Conservation (phyloP, 805 yeast genomes). For the Monosporozyma aerobia region DNA sequence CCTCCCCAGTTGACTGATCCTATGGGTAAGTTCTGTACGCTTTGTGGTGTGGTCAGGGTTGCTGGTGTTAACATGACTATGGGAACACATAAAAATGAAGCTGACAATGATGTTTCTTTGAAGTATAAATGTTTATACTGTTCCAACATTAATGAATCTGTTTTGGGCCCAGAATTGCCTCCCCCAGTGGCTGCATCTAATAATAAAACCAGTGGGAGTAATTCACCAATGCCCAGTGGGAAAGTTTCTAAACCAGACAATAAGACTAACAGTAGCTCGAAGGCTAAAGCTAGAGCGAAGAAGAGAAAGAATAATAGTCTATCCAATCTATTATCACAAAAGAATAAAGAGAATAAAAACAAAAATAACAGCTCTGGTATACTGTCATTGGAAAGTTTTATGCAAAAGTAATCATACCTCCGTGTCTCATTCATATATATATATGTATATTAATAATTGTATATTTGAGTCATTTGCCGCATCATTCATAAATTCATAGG, state of each 20-base stretch:
- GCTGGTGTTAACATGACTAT: slow-evolving; percentile 22
- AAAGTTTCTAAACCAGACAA: background rate
- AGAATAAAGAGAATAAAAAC: slow-evolving; percentile 31
- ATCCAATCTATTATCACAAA: slow-evolving; percentile 34
- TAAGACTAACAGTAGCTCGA: slow-evolving; percentile 6
- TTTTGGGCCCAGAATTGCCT: slow-evolving; percentile 2
- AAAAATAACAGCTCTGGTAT: slow-evolving; percentile 15
- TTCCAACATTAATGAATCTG: slow-evolving; percentile 11
- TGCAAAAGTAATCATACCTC: slow-evolving; percentile 23
- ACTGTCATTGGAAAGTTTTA: slow-evolving; percentile 42
- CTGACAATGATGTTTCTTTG: background rate
- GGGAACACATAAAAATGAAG: slow-evolving; percentile 10
- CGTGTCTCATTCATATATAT: background rate
- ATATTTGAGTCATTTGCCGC: background rate
- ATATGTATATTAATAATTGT: background rate
- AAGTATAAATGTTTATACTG: slow-evolving; percentile 26
- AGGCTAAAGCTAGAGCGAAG: slow-evolving; percentile 35
- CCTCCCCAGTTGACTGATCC: slow-evolving; percentile 16
- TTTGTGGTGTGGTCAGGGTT: slow-evolving; percentile 25
- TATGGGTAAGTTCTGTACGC: slow-evolving; percentile 23
- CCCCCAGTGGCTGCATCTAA: background rate
- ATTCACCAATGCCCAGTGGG: background rate
- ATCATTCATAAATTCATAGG: background rate
- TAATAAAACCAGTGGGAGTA: background rate
- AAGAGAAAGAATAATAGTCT: slow-evolving; percentile 40